Conservation (phyloP, 2,329 filamentous ascomycete genomes). For the Penicillium sclerotiorum region DNA sequence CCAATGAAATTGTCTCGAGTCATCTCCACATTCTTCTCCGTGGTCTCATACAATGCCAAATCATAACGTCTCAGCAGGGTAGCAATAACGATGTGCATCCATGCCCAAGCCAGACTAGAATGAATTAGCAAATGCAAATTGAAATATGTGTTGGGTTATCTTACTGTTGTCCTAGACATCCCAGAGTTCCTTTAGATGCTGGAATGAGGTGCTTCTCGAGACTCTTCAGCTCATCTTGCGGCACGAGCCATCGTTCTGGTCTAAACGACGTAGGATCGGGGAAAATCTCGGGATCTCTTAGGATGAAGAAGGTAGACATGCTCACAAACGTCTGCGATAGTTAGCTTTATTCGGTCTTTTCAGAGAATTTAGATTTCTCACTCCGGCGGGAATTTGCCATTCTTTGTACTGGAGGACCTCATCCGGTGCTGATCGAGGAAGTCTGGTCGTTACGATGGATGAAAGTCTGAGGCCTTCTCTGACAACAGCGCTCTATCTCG, state of each 20-base stretch:
- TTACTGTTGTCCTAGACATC: constrained; percentile 33
- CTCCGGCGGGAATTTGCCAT: constrained; percentile 25
- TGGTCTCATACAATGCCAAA: constrained; percentile 31
- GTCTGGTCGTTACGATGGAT: constrained; percentile 19
- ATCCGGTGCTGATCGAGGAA: constrained; percentile 23
- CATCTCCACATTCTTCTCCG: constrained; percentile 30
- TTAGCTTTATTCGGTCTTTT: too few relatives aligned
- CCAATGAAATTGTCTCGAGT: constrained; percentile 28
- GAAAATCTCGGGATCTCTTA: constrained; percentile 31
- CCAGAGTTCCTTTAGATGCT: constrained; percentile 32
- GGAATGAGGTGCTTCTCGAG: constrained; percentile 30
- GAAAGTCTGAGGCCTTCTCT: constrained; percentile 33
- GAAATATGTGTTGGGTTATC: neutral
- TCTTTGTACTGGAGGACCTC: constrained; percentile 13
- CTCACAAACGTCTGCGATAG: constrained; percentile 19
- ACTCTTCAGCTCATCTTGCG: constrained; percentile 8
- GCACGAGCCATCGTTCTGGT: constrained; percentile 35
- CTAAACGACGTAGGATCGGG: constrained; percentile 30
- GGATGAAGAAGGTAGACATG: constrained; percentile 23
- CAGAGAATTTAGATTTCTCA: too few relatives aligned
- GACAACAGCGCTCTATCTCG: constrained; percentile 28
- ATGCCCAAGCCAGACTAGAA: constrained; percentile 15
- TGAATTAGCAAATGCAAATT: neutral
- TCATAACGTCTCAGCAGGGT: constrained; percentile 31
- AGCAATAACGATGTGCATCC: constrained; percentile 30